phyloP scores from a whole-genome alignment of 805 yeast genomes.

The Spathaspora passalidarum region DNA sequence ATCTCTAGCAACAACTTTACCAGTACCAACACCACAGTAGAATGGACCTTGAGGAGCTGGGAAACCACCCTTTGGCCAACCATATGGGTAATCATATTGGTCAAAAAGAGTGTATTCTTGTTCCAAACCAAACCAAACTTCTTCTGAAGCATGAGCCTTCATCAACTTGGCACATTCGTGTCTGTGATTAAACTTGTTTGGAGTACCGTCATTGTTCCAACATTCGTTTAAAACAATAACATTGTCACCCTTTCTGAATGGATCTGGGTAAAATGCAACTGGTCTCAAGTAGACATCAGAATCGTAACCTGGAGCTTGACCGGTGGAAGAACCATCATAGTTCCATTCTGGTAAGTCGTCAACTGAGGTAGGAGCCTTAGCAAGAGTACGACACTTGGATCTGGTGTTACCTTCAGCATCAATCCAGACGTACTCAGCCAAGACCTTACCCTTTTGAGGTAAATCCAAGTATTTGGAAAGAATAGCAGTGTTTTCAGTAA shows the following conservation, averaged over 20 bases:
- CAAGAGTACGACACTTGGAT: constrained; percentile 89
- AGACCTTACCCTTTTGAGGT: constrained; percentile 79
- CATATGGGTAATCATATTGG: constrained; percentile 83
- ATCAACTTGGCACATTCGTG: constrained; percentile 93
- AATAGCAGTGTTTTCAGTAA: constrained; percentile 70
- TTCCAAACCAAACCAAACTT: constrained; percentile 97
- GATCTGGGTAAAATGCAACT: constrained; percentile 92
- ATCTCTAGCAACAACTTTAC: constrained; percentile 97
- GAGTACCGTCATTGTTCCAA: constrained; percentile 98
- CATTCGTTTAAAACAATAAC: constrained; percentile 92
- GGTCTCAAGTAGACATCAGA: constrained; percentile 95
- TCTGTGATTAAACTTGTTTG: constrained; percentile 98
- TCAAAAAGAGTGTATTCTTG: constrained; percentile 98
- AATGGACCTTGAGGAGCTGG: constrained; percentile 99
- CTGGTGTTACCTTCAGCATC: constrained; percentile 89
- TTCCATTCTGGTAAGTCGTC: constrained; percentile 98
- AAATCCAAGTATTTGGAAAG: constrained; percentile 79
- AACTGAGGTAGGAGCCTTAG: constrained; percentile 61
- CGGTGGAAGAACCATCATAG: constrained; percentile 98
- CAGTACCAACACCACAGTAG: constrained; percentile 99
- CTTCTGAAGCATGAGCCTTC: constrained; percentile 82
- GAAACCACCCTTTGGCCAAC: constrained; percentile 99
- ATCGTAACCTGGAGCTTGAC: constrained; percentile 97
- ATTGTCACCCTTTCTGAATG: constrained; percentile 98
- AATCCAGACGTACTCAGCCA: constrained; percentile 98